Evolutionary conservation across 2,329 filamentous ascomycete species (phyloP).

Genomic region (Penicillium sp.): DNA sequence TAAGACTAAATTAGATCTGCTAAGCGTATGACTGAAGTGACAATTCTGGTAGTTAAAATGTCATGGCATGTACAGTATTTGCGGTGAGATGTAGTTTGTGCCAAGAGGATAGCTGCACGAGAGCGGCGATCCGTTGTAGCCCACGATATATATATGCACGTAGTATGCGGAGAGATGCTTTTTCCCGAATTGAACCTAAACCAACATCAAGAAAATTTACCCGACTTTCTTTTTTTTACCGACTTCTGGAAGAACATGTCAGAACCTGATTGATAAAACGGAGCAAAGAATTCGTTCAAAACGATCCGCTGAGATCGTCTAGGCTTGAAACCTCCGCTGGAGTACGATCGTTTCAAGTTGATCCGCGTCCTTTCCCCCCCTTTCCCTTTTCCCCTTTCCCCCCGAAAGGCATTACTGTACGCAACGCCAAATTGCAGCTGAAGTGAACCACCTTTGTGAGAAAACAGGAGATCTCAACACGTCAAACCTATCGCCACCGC

Average conservation of each 20-base stretch:
- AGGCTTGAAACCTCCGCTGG: constrained; percentile 19
- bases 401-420: neutral
- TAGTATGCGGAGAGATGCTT: constrained; percentile 5
- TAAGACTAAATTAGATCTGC: neutral
- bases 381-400: neutral
- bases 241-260: constrained; percentile 3
- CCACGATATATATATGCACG: constrained; percentile 6
- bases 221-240: constrained; percentile 7
- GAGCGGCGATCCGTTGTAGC: neutral
- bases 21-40: neutral
- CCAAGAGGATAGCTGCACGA: neutral
- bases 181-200: neutral
- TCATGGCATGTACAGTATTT: neutral
- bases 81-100: neutral
- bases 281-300: neutral
- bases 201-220: neutral
- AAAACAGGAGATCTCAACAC: neutral
- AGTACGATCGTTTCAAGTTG: constrained; percentile 19
- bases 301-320: constrained; percentile 12
- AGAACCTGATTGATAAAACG: constrained; percentile 1
- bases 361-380: neutral
- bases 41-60: neutral
- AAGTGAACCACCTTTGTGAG: constrained; percentile 3
- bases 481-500: neutral
- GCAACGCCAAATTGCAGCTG: neutral